Conservation (phyloP, 331 rosid species). For the Rhamnella rubrinervis region DNA sequence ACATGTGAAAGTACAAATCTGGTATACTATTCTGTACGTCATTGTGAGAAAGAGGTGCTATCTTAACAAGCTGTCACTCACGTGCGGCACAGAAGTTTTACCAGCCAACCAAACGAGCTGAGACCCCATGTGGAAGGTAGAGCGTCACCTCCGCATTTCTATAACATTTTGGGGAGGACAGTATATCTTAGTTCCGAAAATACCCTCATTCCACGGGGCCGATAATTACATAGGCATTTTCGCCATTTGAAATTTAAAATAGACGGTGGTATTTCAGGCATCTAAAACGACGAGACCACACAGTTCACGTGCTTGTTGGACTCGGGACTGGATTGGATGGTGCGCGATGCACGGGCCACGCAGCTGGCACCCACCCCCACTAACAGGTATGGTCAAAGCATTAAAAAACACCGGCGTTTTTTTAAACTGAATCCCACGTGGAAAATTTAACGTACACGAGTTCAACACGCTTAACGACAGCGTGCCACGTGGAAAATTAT, state of each 20-base stretch:
- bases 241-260: not conserved
- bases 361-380: too few relatives aligned
- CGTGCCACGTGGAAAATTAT: not conserved
- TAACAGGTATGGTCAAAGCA: not conserved
- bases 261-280: not conserved
- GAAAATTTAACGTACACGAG: not conserved
- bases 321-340: not conserved
- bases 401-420: not conserved
- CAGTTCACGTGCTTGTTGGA: slow-evolving; percentile 4
- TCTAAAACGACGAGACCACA: not conserved
- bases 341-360: not conserved
- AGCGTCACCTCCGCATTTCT: not conserved
- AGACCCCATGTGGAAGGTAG: not conserved
- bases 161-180: too few relatives aligned
- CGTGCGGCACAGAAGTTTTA: not conserved
- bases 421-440: not conserved
- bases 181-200: not conserved
- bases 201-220: not conserved
- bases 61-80: not conserved
- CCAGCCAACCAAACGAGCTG: not conserved
- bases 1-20: not conserved
- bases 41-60: not conserved
- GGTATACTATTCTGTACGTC: too few relatives aligned
- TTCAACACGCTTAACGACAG: not conserved
- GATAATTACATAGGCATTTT: not conserved